A percentile compares a stretch with the other conserved stretches of the same genome.
phyloP scores from a whole-genome alignment of 1,284 basidiomycete genomes.

The Ceratorhiza oryzae-sativae region DNA sequence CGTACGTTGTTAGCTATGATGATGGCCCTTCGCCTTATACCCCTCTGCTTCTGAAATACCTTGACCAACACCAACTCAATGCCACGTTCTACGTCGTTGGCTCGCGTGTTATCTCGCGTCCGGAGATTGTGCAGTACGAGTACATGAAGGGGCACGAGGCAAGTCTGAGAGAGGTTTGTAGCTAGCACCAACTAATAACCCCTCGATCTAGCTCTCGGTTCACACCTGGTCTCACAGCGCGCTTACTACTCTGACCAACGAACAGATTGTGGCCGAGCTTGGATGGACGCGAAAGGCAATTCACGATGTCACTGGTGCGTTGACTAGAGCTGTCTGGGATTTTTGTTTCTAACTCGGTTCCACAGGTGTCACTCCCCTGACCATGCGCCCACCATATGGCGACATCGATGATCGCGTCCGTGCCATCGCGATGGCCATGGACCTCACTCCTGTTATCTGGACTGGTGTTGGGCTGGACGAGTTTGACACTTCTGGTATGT shows the following conservation, averaged over 20 bases:
- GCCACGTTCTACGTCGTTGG: conserved; percentile 95
- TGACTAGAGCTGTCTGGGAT: not conserved
- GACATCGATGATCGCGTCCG: conserved; percentile 87
- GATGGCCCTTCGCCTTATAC: conserved; percentile 87
- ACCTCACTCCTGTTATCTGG: conserved; percentile 82
- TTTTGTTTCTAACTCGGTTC: conserved; percentile 49
- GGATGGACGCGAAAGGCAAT: conserved; percentile 92
- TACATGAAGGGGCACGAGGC: conserved; percentile 87
- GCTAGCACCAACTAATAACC: conserved; percentile 35
- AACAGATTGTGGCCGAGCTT: conserved; percentile 90
- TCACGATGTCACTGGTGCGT: conserved; percentile 54
- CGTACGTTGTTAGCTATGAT: conserved; percentile 65
- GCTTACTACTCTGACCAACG: conserved; percentile 83
- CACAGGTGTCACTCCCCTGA: conserved; percentile 81
- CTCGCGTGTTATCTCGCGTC: conserved; percentile 84
- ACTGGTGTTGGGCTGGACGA: conserved; percentile 54
- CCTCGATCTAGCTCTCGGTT: conserved; percentile 42
- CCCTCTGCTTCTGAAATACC: conserved; percentile 73
- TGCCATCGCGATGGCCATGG: conserved; percentile 82
- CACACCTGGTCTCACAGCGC: conserved; percentile 55
- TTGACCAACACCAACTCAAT: conserved; percentile 68
- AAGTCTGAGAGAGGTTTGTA: conserved; percentile 50
- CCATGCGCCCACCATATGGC: conserved; percentile 74
- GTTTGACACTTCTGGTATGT: conserved; percentile 80
- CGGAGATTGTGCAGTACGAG: conserved; percentile 79